Conservation (phyloP, 202 grass and related monocot genomes). For the Panicum hallii region DNA sequence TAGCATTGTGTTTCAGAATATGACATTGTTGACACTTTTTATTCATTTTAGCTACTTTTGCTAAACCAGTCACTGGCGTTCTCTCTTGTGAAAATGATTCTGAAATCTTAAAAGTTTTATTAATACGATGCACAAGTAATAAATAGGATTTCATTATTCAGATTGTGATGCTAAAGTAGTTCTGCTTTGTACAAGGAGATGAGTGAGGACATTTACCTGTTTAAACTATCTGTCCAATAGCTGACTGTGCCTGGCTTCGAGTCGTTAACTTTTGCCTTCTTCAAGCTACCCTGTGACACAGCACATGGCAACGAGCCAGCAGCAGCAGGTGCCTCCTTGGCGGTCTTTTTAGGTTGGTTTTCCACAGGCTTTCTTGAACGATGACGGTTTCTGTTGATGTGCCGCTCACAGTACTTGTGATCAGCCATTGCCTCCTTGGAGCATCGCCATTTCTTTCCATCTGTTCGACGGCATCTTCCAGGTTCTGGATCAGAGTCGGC, state of each 20-base stretch:
- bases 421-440: constrained; percentile 89
- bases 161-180: not conserved
- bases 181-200: constrained; percentile 6
- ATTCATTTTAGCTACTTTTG: not conserved
- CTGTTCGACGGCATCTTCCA: constrained; percentile 95
- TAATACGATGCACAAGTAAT: not conserved
- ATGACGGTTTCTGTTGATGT: constrained; percentile 96
- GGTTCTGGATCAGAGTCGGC: constrained; percentile 76
- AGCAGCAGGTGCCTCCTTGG: constrained; percentile 39
- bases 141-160: not conserved
- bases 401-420: constrained; percentile 98
- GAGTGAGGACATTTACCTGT: constrained; percentile 40
- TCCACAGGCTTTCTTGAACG: constrained; percentile 99
- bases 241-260: constrained; percentile 40
- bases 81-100: not conserved
- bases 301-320: constrained; percentile 28
- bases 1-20: not conserved
- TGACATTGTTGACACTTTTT: not conserved
- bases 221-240: constrained; percentile 55
- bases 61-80: not conserved
- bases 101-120: not conserved
- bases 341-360: constrained; percentile 69
- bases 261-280: constrained; percentile 58
- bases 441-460: constrained; percentile 99
- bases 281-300: constrained; percentile 46